Conservation (phyloP, 345 rosid species). For the Boechera stricta region DNA sequence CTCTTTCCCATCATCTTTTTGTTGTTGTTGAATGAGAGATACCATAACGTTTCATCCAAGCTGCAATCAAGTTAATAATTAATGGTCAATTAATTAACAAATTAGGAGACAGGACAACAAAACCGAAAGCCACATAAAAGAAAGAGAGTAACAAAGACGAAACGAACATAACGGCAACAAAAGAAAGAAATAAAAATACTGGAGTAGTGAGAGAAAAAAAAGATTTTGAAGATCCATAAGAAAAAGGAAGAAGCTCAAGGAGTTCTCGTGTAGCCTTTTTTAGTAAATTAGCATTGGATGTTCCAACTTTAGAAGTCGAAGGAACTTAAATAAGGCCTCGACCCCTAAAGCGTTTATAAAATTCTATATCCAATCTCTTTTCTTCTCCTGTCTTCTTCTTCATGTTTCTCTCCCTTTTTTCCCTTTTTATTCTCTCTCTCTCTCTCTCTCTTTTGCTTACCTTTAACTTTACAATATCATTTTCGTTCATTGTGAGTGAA, state of each 20-base stretch:
- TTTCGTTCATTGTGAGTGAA: constrained; percentile 39
- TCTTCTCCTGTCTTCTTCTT: constrained; percentile 46
- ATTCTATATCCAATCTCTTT: constrained; percentile 27
- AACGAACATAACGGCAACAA: constrained; percentile 52
- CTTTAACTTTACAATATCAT: constrained; percentile 43
- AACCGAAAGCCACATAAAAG: constrained; percentile 45
- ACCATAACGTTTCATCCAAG: constrained; percentile 40
- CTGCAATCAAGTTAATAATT: constrained; percentile 28
- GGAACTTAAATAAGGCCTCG: constrained; percentile 47
- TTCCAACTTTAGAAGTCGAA: constrained; percentile 43
- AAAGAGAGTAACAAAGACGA: constrained; percentile 50
- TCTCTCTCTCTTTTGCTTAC: constrained; percentile 20
- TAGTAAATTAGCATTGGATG: constrained; percentile 35
- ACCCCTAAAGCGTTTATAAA: constrained; percentile 43
- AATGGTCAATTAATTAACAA: constrained; percentile 44
- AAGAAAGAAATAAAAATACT: constrained; percentile 21
- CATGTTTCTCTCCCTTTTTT: constrained; percentile 47
- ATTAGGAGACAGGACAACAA: constrained; percentile 46
- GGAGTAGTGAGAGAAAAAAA: not conserved
- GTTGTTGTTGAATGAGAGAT: not conserved
- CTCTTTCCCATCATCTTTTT: not conserved
- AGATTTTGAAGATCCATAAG: constrained; percentile 49
- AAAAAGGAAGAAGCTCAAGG: constrained; percentile 46
- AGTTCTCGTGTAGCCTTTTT: constrained; percentile 40
- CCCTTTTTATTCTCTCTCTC: constrained; percentile 7